Evolutionary conservation across 1,284 basidiomycete species (phyloP), one percentile per base, ranked within the genome.

Genomic region (Pseudozyma hubeiensis): DNA sequence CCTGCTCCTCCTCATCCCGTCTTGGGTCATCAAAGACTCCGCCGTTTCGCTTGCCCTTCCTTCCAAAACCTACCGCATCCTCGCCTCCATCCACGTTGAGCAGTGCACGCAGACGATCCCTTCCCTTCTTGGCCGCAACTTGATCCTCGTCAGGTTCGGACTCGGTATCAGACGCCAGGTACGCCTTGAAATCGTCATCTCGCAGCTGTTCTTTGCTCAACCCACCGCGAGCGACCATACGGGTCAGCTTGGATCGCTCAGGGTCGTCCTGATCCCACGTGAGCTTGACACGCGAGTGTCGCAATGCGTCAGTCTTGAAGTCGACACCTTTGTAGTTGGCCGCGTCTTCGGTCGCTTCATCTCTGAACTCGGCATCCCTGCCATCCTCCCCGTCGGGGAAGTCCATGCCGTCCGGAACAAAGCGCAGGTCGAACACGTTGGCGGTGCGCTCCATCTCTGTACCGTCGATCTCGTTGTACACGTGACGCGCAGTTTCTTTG

Each of bases 261-360:
- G 93, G 91, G 80, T 99, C 96, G 85, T 99, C 97, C 72, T 95
- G 93, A 81, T 99, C 97, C 97, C 97, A 99, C 9, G 96, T 98
- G 30, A 99, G 88, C 81, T 93, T 96, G 75, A 99, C 96, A 86
- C 94, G 95, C 13, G 97, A 99, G 84, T 99, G 95, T 8, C 97
- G 91, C n/a, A 99, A 45, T 79, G 94, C 94, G 83, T 96, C 93
- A 1, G 97, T 99, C 33, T 92, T 91, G 81, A 96, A 99, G 51
- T 99, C 94, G 35, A 96, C 88, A 1, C 89, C 90, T 82, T 91
- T 92, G 86, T 93, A 94, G 34, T 87, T 85, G 29, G 85, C 69
- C 4, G 40, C 86, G n/a, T 88, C 86, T 68, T 91, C 90, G 0
- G 88, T 90, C 0, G 92, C 92, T 84, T 96, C 92, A 45, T 86